phyloP scores from a whole-genome alignment of 768 basidiomycete genomes.

The Tricholoma matsutake region DNA sequence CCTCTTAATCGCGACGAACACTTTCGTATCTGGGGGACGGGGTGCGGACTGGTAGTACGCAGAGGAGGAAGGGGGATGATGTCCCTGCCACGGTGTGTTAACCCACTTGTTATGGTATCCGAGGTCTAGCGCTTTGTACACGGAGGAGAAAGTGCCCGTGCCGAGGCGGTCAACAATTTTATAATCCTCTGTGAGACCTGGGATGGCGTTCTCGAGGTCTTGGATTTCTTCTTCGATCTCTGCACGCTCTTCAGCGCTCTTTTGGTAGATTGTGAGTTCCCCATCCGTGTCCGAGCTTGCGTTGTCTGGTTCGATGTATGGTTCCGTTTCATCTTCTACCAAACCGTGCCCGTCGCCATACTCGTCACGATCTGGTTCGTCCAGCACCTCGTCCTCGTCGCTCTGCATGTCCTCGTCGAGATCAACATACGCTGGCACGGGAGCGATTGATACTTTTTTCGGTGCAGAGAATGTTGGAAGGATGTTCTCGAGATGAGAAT shows the following conservation, averaged over 20 bases:
- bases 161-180: slow-evolving; percentile 86
- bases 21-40: slow-evolving; percentile 42
- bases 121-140: slow-evolving; percentile 95
- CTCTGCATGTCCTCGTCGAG: slow-evolving; percentile 50
- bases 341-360: slow-evolving; percentile 22
- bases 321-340: slow-evolving; percentile 32
- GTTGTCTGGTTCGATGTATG: slow-evolving; percentile 31
- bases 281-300: slow-evolving; percentile 48
- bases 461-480: slow-evolving; percentile 26
- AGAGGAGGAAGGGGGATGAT: slow-evolving; percentile 58
- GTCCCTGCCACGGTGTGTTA: slow-evolving; percentile 70
- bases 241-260: slow-evolving; percentile 61
- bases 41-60: slow-evolving; percentile 59
- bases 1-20: slow-evolving; percentile 91
- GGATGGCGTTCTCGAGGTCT: slow-evolving; percentile 64
- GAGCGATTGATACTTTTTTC: slow-evolving; percentile 2
- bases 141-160: slow-evolving; percentile 97
- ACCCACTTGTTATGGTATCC: slow-evolving; percentile 73
- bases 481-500: slow-evolving; percentile 46
- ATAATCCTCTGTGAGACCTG: slow-evolving; percentile 66
- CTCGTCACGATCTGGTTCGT: slow-evolving; percentile 26
- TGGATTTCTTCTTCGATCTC: slow-evolving; percentile 78
- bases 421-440: slow-evolving; percentile 33
- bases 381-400: slow-evolving; percentile 34
- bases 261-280: slow-evolving; percentile 54